Conservation (phyloP, 306 rosid genomes). For the Casuarina equisetifolia region DNA sequence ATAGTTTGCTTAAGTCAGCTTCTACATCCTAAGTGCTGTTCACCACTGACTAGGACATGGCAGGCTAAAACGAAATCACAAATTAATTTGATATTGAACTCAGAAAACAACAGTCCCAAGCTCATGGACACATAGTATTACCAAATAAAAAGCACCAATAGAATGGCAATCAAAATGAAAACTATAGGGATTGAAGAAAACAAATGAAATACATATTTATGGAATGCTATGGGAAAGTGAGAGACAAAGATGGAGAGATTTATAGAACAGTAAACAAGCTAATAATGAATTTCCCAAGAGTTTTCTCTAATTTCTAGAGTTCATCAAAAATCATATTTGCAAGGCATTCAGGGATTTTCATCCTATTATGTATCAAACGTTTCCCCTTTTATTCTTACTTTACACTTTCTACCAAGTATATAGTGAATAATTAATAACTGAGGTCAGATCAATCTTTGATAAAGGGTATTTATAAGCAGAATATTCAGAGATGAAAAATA, state of each 20-base stretch:
- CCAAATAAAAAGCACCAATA: no score
- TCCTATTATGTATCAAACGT: neutral
- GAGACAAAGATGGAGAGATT: neutral
- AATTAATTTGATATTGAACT: no score
- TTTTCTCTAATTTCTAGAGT: constrained; percentile 8
- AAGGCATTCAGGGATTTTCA: constrained; percentile 1
- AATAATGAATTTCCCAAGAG: neutral
- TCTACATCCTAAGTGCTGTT: neutral
- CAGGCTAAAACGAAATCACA: neutral
- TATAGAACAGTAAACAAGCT: neutral
- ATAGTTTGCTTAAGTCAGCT: neutral
- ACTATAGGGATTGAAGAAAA: no score
- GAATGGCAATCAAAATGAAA: no score
- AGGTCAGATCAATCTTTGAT: constrained; percentile 5
- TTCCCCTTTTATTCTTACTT: constrained; percentile 14
- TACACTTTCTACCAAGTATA: constrained; percentile 6
- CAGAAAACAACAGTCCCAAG: neutral
- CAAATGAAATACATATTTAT: no score
- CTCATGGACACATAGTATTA: neutral
- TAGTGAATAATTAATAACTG: constrained; percentile 17
- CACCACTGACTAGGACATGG: neutral
- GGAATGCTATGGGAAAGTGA: no score
- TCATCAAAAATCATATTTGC: neutral
- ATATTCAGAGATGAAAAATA: constrained; percentile 20
- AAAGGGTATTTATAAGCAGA: neutral